Evolutionary conservation across 2,329 filamentous ascomycete genomes (phyloP), one percentile per base, ranked within the genome.

Genomic region (Fusarium irregulare): DNA sequence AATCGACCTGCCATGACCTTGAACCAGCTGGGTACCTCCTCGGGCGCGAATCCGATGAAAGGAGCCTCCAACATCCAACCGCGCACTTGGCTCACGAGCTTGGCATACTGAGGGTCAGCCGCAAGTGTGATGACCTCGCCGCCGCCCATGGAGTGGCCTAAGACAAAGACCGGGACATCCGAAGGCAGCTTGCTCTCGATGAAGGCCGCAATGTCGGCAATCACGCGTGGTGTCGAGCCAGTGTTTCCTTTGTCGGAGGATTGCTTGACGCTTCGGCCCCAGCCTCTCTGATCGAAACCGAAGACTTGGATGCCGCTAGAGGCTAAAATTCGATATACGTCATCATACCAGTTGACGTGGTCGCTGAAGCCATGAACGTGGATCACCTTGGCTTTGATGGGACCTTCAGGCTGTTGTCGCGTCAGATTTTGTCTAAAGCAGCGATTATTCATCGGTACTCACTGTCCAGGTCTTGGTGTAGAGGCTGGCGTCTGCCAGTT

Each of bases 61-160:
- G 94, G 94, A n/a, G 88, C 85, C 79, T 94, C 91, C 16, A 92
- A 84, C 37, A 97, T 76, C 83, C 91, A 93, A 23, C 94, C 94
- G 47, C 89, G 85, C 49, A 97, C 86, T 61, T 86, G 83, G 37
- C 81, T 78, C 44, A 88, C 84, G 14, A 93, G 78, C 18, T 88
- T 85, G 45, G 81, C 80, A 76, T 89, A 86, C 58, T 78, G 64
- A 1, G 83, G 78, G 56, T 85, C 82, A 58, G 82, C 85, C 25
- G 86, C 85, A 23, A 91, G 78, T 45, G 88, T 89, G 11, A 97
- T 82, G 8, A 90, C 87, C 80, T 97, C 87, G 25, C 89, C 93
- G 63, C 94, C 94, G 70, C 94, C 94, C 93, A 97, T 97, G 23
- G 91, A 94, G 80, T 97, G 93, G 56, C 94, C 94, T 83, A 96